These are phyloP conservation scores for Pythium aristosporum DNA, from an alignment of 352 stramenopile genomes.

Conservation along the genomic window DNA sequence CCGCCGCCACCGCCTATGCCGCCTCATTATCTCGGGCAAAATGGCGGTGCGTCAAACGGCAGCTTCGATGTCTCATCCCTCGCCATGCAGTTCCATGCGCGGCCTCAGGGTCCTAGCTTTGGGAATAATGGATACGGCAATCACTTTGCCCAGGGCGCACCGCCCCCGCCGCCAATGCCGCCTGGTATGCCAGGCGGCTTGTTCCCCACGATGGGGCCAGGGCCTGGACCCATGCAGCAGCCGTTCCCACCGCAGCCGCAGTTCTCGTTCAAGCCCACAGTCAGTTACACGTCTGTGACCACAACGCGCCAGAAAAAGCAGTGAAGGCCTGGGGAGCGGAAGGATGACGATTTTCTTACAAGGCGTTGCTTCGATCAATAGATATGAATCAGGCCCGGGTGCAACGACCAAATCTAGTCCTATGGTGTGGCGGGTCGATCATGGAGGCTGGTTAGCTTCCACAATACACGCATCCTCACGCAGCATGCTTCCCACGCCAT, in stretches of 20 bases:
- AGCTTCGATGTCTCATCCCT: constrained; percentile 63
- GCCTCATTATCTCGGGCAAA: constrained; percentile 22
- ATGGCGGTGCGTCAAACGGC: constrained; percentile 11
- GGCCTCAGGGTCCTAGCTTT: constrained; percentile 19
- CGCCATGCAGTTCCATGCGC: constrained; percentile 78
- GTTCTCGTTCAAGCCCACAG: constrained; percentile 69
- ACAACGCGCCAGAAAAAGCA: constrained; percentile 54
- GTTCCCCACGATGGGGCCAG: constrained; percentile 31
- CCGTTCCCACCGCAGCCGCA: constrained; percentile 31
- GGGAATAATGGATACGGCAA: constrained; percentile 3
- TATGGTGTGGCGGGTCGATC: no score
- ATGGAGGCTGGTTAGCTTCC: no score
- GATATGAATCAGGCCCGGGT: not conserved
- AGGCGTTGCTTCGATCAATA: no score
- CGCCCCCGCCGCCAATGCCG: constrained; percentile 34
- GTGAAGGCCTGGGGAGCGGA: not conserved
- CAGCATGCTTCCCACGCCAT: no score
- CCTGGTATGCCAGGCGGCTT: constrained; percentile 29
- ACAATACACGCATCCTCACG: no score
- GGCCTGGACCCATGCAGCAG: constrained; percentile 23
- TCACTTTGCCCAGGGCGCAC: constrained; percentile 12
- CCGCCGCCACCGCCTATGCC: constrained; percentile 17
- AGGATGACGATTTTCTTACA: not conserved
- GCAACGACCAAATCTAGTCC: not conserved
- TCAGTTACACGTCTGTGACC: constrained; percentile 74